Evolutionary conservation across 2,329 filamentous ascomycete genomes (phyloP).

Genomic region (Fusarium nurragi): DNA sequence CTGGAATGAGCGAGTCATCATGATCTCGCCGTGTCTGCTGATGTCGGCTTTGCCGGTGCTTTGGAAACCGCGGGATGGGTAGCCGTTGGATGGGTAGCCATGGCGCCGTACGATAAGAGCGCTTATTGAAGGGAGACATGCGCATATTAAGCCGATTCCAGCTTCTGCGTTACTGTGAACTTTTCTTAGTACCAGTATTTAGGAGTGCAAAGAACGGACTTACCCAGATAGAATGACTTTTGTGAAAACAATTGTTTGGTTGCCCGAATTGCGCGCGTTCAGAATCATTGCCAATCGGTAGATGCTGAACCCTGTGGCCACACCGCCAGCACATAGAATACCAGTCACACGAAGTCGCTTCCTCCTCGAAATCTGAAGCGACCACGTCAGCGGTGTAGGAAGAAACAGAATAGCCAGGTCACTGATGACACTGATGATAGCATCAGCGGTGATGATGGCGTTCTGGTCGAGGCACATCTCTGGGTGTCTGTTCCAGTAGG

Average conservation of each 20-base stretch:
- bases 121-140: conserved; percentile 33
- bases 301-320: conserved; percentile 30
- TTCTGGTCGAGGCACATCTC: conserved; percentile 50
- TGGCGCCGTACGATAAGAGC: conserved; percentile 29
- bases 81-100: conserved; percentile 38
- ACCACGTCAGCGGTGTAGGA: conserved; percentile 31
- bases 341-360: conserved; percentile 31
- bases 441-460: conserved; percentile 33
- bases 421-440: conserved; percentile 33
- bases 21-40: conserved; percentile 41
- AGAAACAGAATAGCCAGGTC: conserved; percentile 30
- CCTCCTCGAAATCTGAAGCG: conserved; percentile 18
- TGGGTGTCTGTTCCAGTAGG: conserved; percentile 50
- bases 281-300: conserved; percentile 31
- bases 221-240: conserved; percentile 36
- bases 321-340: conserved; percentile 33
- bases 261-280: conserved; percentile 14
- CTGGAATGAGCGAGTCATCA: conserved; percentile 45
- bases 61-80: conserved; percentile 37
- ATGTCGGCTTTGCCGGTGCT: conserved; percentile 15
- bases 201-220: accelerated
- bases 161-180: conserved; percentile 27
- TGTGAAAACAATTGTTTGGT: conserved; percentile 31
- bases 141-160: conserved; percentile 31
- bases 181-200: accelerated